Evolutionary conservation across 176 grass and related monocot genomes (phyloP).

Genomic region (Echinochloa phyllopogon): DNA sequence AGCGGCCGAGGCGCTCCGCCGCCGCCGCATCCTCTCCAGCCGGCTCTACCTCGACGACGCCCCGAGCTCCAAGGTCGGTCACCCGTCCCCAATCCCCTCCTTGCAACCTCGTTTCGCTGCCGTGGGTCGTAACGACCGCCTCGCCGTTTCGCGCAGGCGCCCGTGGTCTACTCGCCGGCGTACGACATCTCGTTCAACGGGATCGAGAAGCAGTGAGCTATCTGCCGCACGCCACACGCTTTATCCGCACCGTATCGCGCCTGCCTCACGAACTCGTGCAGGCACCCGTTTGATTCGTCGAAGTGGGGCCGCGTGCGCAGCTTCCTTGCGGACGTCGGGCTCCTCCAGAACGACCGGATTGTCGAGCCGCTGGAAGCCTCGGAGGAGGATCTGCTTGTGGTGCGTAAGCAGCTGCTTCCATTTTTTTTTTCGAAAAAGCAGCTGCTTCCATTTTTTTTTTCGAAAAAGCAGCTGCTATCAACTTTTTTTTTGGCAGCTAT

Average conservation of each 20-base stretch:
- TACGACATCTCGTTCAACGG: slow-evolving; percentile 66
- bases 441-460: background rate
- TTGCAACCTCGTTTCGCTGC: background rate
- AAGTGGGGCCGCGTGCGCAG: slow-evolving; percentile 62
- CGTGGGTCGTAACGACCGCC: background rate
- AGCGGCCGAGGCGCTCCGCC: slow-evolving; percentile 19
- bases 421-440: slow-evolving; percentile 4
- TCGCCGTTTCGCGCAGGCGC: slow-evolving; percentile 38
- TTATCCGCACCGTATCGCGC: background rate
- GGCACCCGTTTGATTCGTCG: slow-evolving; percentile 79
- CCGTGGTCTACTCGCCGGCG: slow-evolving; percentile 57
- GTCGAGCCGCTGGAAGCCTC: slow-evolving; percentile 66
- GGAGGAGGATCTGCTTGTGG: slow-evolving; percentile 69
- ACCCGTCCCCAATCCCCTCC: background rate
- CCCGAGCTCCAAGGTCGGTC: slow-evolving; percentile 52
- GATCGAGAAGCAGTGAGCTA: slow-evolving; percentile 67
- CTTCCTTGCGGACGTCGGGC: slow-evolving; percentile 55
- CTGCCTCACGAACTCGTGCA: slow-evolving; percentile 8
- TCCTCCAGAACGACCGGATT: slow-evolving; percentile 40
- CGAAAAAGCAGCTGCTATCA: background rate
- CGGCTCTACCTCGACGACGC: slow-evolving; percentile 62
- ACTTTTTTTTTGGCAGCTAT: background rate
- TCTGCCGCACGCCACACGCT: background rate
- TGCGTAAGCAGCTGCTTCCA: slow-evolving; percentile 14
- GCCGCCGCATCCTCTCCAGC: slow-evolving; percentile 59